Conservation (phyloP, 306 rosid genomes). For the Glycine latifolia region DNA sequence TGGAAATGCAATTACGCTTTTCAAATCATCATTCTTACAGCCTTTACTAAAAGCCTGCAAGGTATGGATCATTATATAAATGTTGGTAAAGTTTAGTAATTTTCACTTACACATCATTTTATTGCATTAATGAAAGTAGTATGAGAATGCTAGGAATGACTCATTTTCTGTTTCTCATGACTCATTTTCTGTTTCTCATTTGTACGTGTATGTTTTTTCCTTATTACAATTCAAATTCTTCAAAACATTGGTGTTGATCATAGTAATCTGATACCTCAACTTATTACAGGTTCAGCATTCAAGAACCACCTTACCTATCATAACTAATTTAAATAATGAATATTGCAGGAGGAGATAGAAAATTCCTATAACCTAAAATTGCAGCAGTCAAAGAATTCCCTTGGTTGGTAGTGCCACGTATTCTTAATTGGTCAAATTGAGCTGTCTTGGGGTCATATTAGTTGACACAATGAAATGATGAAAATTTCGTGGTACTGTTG, state of each 20-base stretch:
- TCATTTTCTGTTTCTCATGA: slow-evolving; percentile 18
- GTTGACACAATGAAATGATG: slow-evolving; percentile 4
- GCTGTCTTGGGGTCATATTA: slow-evolving; percentile 1
- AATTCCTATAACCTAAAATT: slow-evolving; percentile 56
- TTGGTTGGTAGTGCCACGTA: slow-evolving; percentile 54
- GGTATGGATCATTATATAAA: slow-evolving; percentile 52
- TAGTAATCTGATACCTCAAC: not conserved
- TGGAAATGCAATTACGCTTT: slow-evolving; percentile 67
- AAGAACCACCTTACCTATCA: not conserved
- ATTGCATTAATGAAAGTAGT: not conserved
- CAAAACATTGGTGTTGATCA: not conserved
- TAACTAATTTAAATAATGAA: not conserved
- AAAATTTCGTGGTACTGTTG: no score
- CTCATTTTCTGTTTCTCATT: slow-evolving; percentile 12
- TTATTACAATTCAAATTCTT: not conserved
- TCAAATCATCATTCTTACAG: slow-evolving; percentile 77
- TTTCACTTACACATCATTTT: slow-evolving; percentile 18
- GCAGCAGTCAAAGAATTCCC: slow-evolving; percentile 66
- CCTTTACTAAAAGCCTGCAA: slow-evolving; percentile 79
- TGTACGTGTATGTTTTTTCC: not conserved
- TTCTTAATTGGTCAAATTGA: slow-evolving; percentile 16
- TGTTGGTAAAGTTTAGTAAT: not conserved
- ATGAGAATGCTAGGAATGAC: not conserved
- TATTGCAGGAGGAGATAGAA: slow-evolving; percentile 49
- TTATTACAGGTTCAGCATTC: slow-evolving; percentile 26